phyloP scores from a whole-genome alignment of 441 rosid species.

The Syzygium syzygioides region DNA sequence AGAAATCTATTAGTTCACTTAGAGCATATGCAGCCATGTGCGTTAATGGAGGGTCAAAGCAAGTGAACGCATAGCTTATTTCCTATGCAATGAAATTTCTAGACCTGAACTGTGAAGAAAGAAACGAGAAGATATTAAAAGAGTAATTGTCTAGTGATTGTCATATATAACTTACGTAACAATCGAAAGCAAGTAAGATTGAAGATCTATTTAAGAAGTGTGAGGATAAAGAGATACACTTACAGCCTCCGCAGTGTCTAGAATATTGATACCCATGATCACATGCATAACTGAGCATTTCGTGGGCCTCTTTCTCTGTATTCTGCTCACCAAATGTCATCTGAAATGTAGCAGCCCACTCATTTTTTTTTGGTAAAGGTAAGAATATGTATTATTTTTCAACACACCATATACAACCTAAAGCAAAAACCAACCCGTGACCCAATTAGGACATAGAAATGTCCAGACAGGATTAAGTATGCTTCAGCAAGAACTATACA shows the following conservation, averaged over 20 bases:
- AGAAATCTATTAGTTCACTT: not conserved
- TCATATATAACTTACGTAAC: not conserved
- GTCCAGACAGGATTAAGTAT: too few species aligned
- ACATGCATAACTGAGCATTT: constrained; percentile 60
- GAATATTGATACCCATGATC: constrained; percentile 64
- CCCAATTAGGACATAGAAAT: too few species aligned
- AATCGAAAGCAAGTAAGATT: not conserved
- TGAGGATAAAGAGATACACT: constrained; percentile 18
- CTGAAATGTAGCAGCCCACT: constrained; percentile 24
- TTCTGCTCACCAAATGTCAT: constrained; percentile 93
- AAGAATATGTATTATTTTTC: too few species aligned
- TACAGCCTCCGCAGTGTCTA: constrained; percentile 80
- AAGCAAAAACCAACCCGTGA: too few species aligned
- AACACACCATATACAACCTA: too few species aligned
- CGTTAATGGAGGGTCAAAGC: not conserved
- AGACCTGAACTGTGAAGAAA: not conserved
- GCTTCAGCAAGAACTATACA: too few species aligned
- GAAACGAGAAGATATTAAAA: not conserved
- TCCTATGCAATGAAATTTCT: not conserved
- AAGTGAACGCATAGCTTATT: not conserved
- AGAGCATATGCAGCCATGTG: not conserved
- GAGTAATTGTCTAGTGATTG: not conserved
- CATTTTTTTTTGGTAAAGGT: too few species aligned
- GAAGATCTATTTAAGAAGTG: not conserved
- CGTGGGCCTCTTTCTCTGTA: constrained; percentile 88